Evolutionary conservation across 768 basidiomycete species (phyloP).

Genomic region (Suillus sp.): DNA sequence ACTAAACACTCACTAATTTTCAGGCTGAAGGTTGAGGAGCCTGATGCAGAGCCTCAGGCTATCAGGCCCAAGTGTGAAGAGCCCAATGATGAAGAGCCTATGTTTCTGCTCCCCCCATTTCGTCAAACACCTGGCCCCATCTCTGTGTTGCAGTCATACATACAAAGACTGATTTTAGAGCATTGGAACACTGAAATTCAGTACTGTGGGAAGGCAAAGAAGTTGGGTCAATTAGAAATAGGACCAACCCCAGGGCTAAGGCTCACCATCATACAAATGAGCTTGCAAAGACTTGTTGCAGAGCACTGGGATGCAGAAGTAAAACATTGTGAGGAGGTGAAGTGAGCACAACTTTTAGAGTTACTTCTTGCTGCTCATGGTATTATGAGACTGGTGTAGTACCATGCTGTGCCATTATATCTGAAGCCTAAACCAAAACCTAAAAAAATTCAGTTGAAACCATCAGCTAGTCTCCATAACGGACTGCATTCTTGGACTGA

Average conservation of each 20-base stretch:
- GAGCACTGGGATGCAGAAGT: not conserved
- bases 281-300: not conserved
- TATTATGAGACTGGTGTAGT: not conserved
- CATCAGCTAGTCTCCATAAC: not conserved
- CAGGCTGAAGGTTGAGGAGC: not conserved
- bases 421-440: not conserved
- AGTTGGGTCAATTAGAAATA: not conserved
- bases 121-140: not conserved
- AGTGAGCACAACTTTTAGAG: not conserved
- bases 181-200: not conserved
- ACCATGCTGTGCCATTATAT: not conserved
- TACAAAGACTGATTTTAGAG: not conserved
- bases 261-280: not conserved
- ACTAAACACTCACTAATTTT: not conserved
- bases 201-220: not conserved
- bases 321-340: not conserved
- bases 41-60: not conserved
- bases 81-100: not conserved
- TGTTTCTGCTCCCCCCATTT: not conserved
- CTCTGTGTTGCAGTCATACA: not conserved
- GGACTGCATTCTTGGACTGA: constrained; percentile 9
- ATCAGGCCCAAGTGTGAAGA: not conserved
- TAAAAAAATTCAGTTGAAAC: constrained; percentile 1
- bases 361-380: not conserved
- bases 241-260: not conserved